Conservation (phyloP, 768 basidiomycete genomes). For the Trametes elegans region DNA sequence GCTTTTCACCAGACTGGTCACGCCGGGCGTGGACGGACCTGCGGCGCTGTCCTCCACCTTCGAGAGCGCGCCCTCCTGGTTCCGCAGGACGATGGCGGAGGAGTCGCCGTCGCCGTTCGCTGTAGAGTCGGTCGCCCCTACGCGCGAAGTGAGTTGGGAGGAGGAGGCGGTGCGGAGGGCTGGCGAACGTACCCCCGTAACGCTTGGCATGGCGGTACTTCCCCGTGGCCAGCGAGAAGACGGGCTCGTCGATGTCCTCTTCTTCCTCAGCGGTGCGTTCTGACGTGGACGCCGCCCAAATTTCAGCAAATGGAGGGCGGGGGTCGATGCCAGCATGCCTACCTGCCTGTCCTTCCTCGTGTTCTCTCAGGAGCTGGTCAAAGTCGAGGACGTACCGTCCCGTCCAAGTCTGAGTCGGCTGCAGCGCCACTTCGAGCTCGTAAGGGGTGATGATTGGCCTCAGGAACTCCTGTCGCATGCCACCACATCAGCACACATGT, state of each 20-base stretch:
- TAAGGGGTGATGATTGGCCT: slow-evolving; percentile 92
- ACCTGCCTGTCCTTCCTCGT: slow-evolving; percentile 19
- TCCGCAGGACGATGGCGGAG: slow-evolving; percentile 56
- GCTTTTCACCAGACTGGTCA: slow-evolving; percentile 1
- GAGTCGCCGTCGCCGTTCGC: slow-evolving; percentile 27
- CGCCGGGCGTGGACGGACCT: slow-evolving; percentile 39
- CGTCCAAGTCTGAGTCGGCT: slow-evolving; percentile 67
- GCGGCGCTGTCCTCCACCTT: slow-evolving; percentile 66
- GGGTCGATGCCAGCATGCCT: too few species aligned
- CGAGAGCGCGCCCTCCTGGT: slow-evolving; percentile 58
- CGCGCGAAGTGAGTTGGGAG: neutral
- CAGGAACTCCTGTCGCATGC: slow-evolving; percentile 68
- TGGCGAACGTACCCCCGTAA: slow-evolving; percentile 44
- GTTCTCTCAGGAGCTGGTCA: slow-evolving; percentile 48
- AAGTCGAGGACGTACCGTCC: slow-evolving; percentile 82
- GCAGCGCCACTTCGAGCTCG: slow-evolving; percentile 82
- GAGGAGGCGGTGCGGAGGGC: neutral
- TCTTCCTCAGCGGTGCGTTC: slow-evolving; percentile 28
- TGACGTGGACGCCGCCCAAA: too few species aligned
- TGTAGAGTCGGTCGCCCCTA: slow-evolving; percentile 11
- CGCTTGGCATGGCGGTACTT: slow-evolving; percentile 77
- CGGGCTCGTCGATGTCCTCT: slow-evolving; percentile 66
- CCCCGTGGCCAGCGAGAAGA: slow-evolving; percentile 86
- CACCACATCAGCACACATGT: neutral
- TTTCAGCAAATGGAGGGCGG: too few species aligned